Base-by-base conservation (phyloP, 768 basidiomycete species). In the Rhizopogon rudus region DNA sequence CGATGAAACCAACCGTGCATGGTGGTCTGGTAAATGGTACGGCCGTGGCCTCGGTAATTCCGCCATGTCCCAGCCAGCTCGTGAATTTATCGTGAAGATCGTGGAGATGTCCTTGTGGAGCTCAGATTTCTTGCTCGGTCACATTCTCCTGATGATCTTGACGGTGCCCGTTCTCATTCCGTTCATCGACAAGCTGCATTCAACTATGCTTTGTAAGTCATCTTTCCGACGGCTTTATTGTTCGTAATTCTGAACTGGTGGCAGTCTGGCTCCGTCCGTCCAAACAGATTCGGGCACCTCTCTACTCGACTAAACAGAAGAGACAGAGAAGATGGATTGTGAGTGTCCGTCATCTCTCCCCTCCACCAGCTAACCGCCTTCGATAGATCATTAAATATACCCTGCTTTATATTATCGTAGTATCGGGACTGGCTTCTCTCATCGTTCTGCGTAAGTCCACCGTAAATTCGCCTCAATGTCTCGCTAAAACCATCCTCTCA, bases 11-110 rank as follows among this genome's bases (percentile, higher is more conserved):
- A 98, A 98, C 75, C 81, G 91, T 57, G 95, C 95, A 2, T 98
- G 96, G 96, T 99, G 97, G 97, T 94, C 95, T 16, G 95, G 94
- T 58, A 88, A 90, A 76, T 98, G 97, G 97, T 95, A 95, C 67
- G 94, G 95, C 45, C 82, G 93, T 56, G 91, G 93, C 29, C 78
- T 99, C 17, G 96, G 96, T 13, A 81, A 80, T n/a, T 88, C 91
- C 35, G 93, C 91, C 39, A 85, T 96, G 68, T 94, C 93, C 31
- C 97, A 98, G 68, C 94, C 95, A 33, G 93, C 92, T 54, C 87
- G 97, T 68, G 97, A 98, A 78, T 97, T 90, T 67, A 82, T 98
- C 54, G 95, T 98, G 75, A 99, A 98, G 80, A 91, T 96, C 56
- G 92, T 98, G 60, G 96, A 98, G 73, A 91, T 98, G 87, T 91